phyloP scores from a whole-genome alignment of 441 rosid genomes.

The Arabidopsis hybrid region DNA sequence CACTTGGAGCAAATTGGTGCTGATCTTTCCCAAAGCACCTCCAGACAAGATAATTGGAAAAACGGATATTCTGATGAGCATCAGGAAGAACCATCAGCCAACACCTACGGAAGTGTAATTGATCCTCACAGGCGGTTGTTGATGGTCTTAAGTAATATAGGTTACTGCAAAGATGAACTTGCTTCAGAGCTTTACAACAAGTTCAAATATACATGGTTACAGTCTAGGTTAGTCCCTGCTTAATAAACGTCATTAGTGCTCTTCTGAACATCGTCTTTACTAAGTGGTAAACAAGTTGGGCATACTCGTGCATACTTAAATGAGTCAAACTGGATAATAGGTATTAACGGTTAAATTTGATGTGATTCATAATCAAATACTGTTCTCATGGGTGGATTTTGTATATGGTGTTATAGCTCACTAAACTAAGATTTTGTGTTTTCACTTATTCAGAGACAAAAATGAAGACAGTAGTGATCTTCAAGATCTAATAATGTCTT shows the following conservation, averaged over 20 bases:
- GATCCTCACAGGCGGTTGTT: constrained; percentile 82
- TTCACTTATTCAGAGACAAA: constrained; percentile 59
- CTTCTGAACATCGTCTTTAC: neutral
- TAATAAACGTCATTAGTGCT: constrained; percentile 26
- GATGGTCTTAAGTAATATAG: constrained; percentile 90
- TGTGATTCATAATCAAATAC: constrained; percentile 5
- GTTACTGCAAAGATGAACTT: constrained; percentile 97
- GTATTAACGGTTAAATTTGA: neutral
- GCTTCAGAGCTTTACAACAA: constrained; percentile 81
- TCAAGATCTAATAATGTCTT: constrained; percentile 80
- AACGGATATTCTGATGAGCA: constrained; percentile 69
- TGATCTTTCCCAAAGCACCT: constrained; percentile 72
- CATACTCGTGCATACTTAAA: too few species aligned
- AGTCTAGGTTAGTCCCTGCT: constrained; percentile 58
- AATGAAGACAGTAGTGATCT: constrained; percentile 76
- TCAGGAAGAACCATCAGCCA: constrained; percentile 51
- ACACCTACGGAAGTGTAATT: constrained; percentile 66
- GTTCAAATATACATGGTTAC: constrained; percentile 81
- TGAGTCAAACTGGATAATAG: neutral
- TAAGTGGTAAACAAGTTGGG: too few species aligned
- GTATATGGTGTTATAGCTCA: constrained; percentile 12
- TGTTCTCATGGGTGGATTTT: constrained; percentile 1
- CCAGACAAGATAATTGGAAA: constrained; percentile 57
- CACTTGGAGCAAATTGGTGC: constrained; percentile 83
- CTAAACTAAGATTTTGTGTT: constrained; percentile 26